Percentiles rank a stretch among this genome's conserved stretches.
phyloP scores from a whole-genome alignment of 2,329 filamentous ascomycete species.

The Geosmithia putterillii region DNA sequence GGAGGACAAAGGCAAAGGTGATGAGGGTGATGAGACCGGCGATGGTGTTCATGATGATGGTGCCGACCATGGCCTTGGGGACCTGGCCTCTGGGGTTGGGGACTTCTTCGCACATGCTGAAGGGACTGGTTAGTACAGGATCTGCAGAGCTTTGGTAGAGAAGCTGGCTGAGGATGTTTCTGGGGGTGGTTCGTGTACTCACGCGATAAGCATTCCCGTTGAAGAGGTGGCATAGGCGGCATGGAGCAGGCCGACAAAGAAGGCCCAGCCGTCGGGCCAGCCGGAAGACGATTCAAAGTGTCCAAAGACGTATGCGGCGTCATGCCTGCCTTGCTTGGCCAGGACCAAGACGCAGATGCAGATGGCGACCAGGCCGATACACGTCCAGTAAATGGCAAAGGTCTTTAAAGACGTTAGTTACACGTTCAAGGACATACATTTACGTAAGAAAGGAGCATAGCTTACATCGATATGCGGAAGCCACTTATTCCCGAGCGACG shows the following conservation, averaged over 20 bases:
- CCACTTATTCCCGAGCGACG: slow-evolving; percentile 53
- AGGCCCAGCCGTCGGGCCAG: slow-evolving; percentile 61
- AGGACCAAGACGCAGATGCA: slow-evolving; percentile 49
- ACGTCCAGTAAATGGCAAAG: slow-evolving; percentile 66
- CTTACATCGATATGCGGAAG: slow-evolving; percentile 59
- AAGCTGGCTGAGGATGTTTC: slow-evolving; percentile 7
- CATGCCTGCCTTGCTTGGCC: slow-evolving; percentile 55
- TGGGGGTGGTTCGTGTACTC: too few species aligned
- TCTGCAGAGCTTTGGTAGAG: not conserved
- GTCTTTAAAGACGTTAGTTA: slow-evolving; percentile 23
- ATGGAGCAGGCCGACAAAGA: slow-evolving; percentile 59
- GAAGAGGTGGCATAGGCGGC: slow-evolving; percentile 64
- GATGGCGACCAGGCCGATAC: slow-evolving; percentile 56
- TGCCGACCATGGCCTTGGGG: slow-evolving; percentile 58
- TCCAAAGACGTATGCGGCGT: slow-evolving; percentile 50
- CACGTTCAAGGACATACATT: not conserved
- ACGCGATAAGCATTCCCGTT: slow-evolving; percentile 71
- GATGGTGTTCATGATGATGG: slow-evolving; percentile 53
- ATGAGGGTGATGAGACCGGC: slow-evolving; percentile 56
- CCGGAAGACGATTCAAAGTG: slow-evolving; percentile 57
- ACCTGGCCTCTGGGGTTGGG: too few species aligned
- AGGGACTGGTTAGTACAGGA: not conserved
- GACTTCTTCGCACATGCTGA: slow-evolving; percentile 64
- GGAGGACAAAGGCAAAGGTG: slow-evolving; percentile 56
- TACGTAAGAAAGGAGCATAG: slow-evolving; percentile 4